A percentile compares a stretch with the other conserved stretches of the same genome.
Evolutionary conservation across 257 asterid genomes (phyloP).

Genomic region (Rubia yunnanensis): DNA sequence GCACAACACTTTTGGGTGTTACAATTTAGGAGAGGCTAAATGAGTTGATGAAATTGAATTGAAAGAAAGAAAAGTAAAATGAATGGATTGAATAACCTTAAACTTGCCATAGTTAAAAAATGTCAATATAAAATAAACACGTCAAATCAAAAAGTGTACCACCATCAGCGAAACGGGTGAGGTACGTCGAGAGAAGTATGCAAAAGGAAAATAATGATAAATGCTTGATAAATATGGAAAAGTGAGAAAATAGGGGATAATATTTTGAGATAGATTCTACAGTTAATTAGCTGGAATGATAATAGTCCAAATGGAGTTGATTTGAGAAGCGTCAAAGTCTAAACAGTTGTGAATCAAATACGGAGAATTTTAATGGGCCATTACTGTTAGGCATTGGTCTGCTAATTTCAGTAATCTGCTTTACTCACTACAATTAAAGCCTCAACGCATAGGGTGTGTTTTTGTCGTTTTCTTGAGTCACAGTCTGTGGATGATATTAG

Average conservation of each 20-base stretch:
- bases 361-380: slow-evolving; percentile 13
- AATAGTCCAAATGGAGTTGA: slow-evolving; percentile 7
- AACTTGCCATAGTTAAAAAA: too few relatives aligned
- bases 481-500: slow-evolving; percentile 28
- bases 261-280: not conserved
- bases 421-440: slow-evolving; percentile 4
- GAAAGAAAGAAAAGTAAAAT: too few relatives aligned
- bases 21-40: too few relatives aligned
- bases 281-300: not conserved
- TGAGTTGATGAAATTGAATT: too few relatives aligned
- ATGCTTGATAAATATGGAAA: too few relatives aligned
- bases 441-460: slow-evolving; percentile 24
- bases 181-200: too few relatives aligned
- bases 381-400: slow-evolving; percentile 47
- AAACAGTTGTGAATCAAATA: slow-evolving; percentile 13
- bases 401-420: slow-evolving; percentile 4
- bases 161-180: too few relatives aligned
- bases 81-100: too few relatives aligned
- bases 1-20: too few relatives aligned
- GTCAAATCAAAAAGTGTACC: too few relatives aligned
- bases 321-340: slow-evolving; percentile 20
- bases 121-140: too few relatives aligned
- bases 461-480: slow-evolving; percentile 26
- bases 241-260: not conserved
- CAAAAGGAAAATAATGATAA: too few relatives aligned